These are phyloP conservation scores for Veloporphyrellus conicus DNA, from an alignment of 1,284 basidiomycete species.

Conservation along the genomic window DNA sequence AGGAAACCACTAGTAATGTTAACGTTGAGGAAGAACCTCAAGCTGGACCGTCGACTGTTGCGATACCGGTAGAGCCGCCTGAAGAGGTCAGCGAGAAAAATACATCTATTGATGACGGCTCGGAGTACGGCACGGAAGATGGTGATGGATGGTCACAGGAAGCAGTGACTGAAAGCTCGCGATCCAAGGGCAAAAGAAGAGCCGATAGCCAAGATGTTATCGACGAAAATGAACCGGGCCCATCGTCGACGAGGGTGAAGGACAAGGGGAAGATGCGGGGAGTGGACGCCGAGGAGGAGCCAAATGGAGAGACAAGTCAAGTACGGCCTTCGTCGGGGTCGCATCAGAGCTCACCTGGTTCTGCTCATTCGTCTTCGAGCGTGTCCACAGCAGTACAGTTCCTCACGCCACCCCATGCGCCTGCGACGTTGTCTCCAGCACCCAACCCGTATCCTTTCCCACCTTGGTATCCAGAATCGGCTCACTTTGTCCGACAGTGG, in stretches of 20 bases:
- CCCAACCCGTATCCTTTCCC: constrained; percentile 54
- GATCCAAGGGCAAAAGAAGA: constrained; percentile 26
- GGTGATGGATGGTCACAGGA: constrained; percentile 25
- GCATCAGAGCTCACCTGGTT: constrained; percentile 9
- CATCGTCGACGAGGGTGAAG: constrained; percentile 10
- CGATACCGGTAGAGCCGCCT: background rate
- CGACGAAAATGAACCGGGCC: constrained; percentile 11
- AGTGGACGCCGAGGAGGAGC: constrained; percentile 8
- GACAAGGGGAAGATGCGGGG: constrained; percentile 27
- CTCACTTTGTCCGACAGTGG: constrained; percentile 74
- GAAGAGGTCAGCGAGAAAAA: constrained; percentile 2
- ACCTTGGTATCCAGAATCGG: constrained; percentile 64
- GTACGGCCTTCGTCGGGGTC: constrained; percentile 7
- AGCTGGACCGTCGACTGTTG: constrained; percentile 4
- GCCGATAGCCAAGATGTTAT: constrained; percentile 13
- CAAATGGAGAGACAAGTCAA: constrained; percentile 7
- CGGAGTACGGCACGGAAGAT: constrained; percentile 17
- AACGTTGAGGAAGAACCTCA: constrained; percentile 4
- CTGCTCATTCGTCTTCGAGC: constrained; percentile 8
- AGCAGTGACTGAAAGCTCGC: constrained; percentile 17
- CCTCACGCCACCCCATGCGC: background rate
- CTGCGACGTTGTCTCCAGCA: constrained; percentile 4
- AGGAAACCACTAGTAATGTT: background rate
- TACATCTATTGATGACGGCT: constrained; percentile 1
- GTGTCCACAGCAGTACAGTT: background rate